phyloP scores from a whole-genome alignment of 2,329 filamentous ascomycete species.

The Neocucurbitaria cava region DNA sequence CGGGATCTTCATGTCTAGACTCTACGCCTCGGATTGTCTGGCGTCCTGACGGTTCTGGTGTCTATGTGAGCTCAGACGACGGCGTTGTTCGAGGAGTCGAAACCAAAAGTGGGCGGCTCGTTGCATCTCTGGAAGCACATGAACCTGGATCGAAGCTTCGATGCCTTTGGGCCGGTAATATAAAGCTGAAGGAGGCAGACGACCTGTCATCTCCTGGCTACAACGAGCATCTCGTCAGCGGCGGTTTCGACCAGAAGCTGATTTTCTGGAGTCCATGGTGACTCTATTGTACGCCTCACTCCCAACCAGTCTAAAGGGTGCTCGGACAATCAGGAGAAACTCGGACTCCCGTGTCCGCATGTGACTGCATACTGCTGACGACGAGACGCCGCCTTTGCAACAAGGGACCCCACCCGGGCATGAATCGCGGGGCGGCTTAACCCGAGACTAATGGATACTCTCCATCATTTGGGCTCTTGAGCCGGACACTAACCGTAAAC shows the following conservation, averaged over 20 bases:
- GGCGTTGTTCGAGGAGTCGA: conserved; percentile 68
- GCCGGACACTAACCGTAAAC: background rate
- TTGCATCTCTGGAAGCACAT: conserved; percentile 60
- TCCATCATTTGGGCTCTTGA: background rate
- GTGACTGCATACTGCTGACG: background rate
- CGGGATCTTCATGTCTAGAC: conserved; percentile 33
- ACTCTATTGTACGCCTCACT: background rate
- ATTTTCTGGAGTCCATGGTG: conserved; percentile 59
- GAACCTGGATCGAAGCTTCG: conserved; percentile 65
- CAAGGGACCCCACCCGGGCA: background rate
- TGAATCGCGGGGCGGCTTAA: background rate
- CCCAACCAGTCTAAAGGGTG: background rate
- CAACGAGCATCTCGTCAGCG: conserved; percentile 66
- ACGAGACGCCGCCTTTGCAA: background rate
- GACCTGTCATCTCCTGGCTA: conserved; percentile 11
- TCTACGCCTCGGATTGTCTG: conserved; percentile 68
- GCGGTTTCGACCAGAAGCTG: conserved; percentile 69
- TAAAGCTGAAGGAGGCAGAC: conserved; percentile 39
- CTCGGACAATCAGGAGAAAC: background rate
- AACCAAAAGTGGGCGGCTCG: conserved; percentile 63
- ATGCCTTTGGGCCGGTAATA: conserved; percentile 62
- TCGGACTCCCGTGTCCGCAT: background rate
- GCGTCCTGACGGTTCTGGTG: conserved; percentile 66
- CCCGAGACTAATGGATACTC: background rate
- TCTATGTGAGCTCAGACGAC: conserved; percentile 72